phyloP scores from a whole-genome alignment of 805 yeast genomes.

The Lipomyces starkeyi region DNA sequence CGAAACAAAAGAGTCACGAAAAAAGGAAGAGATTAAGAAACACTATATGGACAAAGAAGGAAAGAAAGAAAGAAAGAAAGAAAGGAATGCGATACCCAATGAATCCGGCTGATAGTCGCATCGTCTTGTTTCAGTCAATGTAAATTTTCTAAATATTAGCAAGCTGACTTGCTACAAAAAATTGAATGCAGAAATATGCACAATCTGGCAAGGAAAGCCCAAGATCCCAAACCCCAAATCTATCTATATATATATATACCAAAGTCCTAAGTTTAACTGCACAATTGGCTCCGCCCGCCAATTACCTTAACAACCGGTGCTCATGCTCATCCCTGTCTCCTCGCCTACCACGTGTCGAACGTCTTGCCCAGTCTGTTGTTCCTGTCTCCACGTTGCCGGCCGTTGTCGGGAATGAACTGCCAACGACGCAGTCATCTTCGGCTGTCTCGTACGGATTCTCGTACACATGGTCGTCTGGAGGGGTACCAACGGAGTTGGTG shows the following conservation, averaged over 20 bases:
- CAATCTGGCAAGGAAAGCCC: neutral
- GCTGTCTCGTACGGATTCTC: conserved; percentile 3
- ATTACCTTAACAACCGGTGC: neutral
- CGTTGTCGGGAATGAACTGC: conserved; percentile 7
- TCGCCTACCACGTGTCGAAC: neutral
- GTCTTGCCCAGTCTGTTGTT: neutral
- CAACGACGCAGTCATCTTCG: neutral
- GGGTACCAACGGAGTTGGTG: too few relatives aligned
- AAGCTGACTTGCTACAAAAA: too few relatives aligned
- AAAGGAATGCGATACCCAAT: too few relatives aligned
- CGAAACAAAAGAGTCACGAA: too few relatives aligned
- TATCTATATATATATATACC: neutral
- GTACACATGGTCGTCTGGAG: neutral
- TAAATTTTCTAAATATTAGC: too few relatives aligned
- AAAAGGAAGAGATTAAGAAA: too few relatives aligned
- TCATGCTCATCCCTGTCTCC: neutral
- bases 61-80: too few relatives aligned
- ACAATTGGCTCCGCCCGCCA: neutral
- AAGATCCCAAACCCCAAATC: neutral
- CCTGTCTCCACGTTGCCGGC: neutral
- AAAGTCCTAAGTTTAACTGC: neutral
- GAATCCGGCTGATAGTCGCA: too few relatives aligned
- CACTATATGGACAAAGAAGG: too few relatives aligned
- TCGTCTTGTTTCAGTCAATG: too few relatives aligned
- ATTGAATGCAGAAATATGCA: too few relatives aligned